These are phyloP conservation scores for Oidiodendron maius DNA, from an alignment of 495 filamentous ascomycete species.

Conservation along the genomic window DNA sequence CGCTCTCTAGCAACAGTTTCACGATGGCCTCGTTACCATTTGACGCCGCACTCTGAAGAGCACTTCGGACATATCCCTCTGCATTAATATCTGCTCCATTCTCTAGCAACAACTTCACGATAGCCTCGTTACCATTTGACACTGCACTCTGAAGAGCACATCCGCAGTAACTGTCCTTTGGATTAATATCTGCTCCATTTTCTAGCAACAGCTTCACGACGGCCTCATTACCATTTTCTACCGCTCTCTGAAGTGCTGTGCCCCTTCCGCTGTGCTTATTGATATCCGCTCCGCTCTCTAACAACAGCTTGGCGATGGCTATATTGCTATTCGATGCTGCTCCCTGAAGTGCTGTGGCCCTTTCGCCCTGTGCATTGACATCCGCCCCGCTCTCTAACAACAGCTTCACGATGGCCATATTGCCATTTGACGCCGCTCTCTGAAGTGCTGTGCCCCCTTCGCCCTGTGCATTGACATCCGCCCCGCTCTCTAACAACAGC, in stretches of 20 bases:
- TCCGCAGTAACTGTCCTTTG: slow-evolving; percentile 4
- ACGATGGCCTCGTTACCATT: background rate
- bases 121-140: background rate
- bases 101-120: background rate
- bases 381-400: slow-evolving; percentile 26
- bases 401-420: slow-evolving; percentile 18
- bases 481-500: slow-evolving; percentile 2
- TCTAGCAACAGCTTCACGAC: slow-evolving; percentile 25
- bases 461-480: slow-evolving; percentile 13
- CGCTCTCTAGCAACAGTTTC: background rate
- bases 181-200: slow-evolving; percentile 25
- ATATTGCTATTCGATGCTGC: background rate
- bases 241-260: slow-evolving; percentile 8
- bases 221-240: too few relatives aligned
- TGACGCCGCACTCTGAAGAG: slow-evolving; percentile 5
- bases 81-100: slow-evolving; percentile 12
- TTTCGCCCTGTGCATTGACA: too few relatives aligned
- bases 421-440: background rate
- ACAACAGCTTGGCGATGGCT: slow-evolving; percentile 21
- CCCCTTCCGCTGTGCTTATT: slow-evolving; percentile 16
- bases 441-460: slow-evolving; percentile 3
- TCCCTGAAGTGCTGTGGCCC: slow-evolving; percentile 6
- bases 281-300: slow-evolving; percentile 25
- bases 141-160: slow-evolving; percentile 4
- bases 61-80: slow-evolving; percentile 3